phyloP scores from a whole-genome alignment of 768 basidiomycete genomes.

The Mycena sanguinolenta region DNA sequence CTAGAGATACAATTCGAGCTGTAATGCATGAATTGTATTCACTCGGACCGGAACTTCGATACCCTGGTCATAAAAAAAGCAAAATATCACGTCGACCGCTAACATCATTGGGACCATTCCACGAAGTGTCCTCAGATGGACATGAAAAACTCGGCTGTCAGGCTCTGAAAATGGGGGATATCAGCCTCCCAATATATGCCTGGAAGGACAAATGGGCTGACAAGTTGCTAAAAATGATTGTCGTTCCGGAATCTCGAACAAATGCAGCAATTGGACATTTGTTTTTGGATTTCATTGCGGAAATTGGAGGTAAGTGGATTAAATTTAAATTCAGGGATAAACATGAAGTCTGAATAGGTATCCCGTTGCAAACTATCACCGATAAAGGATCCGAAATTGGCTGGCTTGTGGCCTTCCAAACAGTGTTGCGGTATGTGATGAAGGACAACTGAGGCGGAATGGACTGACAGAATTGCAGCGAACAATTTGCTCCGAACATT shows the following conservation, averaged over 20 bases:
- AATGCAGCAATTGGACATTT: slow-evolving; percentile 45
- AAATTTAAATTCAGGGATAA: background rate
- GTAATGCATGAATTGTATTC: no score
- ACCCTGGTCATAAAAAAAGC: no score
- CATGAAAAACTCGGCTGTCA: no score
- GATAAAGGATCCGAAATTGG: slow-evolving; percentile 49
- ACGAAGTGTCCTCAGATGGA: no score
- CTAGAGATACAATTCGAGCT: no score
- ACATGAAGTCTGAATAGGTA: slow-evolving; percentile 31
- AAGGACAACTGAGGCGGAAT: slow-evolving; percentile 2
- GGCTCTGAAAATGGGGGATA: slow-evolving; percentile 46
- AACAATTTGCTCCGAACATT: slow-evolving; percentile 39
- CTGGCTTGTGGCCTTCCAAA: slow-evolving; percentile 35
- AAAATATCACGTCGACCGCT: no score
- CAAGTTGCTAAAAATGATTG: slow-evolving; percentile 32
- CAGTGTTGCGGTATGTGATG: slow-evolving; percentile 1
- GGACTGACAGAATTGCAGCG: slow-evolving; percentile 26
- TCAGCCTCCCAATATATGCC: slow-evolving; percentile 36
- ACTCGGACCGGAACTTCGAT: no score
- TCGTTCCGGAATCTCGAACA: slow-evolving; percentile 44
- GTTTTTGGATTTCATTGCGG: slow-evolving; percentile 48
- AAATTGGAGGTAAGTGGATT: slow-evolving; percentile 41
- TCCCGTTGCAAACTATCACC: slow-evolving; percentile 43
- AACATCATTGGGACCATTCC: no score
- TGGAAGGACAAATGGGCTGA: slow-evolving; percentile 45